A percentile compares a stretch with the other conserved stretches of the same genome.
Evolutionary conservation across 163 green algal species (phyloP).

Genomic region (Scenedesmus sp.): DNA sequence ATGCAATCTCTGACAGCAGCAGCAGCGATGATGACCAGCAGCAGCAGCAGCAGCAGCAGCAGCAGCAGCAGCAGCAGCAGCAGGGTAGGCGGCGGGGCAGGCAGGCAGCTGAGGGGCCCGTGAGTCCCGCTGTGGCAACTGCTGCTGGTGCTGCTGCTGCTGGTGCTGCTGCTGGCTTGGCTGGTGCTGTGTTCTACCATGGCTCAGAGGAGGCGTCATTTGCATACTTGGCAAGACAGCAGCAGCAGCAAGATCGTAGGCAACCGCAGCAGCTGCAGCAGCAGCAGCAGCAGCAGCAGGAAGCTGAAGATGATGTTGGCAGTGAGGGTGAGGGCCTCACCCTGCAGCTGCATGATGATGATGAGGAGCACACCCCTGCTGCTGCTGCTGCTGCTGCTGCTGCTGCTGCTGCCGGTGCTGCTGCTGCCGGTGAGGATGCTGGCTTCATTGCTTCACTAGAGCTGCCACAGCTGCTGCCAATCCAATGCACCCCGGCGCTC

Average conservation of each 20-base stretch:
- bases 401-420: background rate
- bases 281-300: background rate
- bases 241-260: background rate
- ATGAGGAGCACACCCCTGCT: background rate
- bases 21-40: background rate
- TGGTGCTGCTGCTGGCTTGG: constrained; percentile 1
- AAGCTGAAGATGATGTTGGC: background rate
- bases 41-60: background rate
- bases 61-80: background rate
- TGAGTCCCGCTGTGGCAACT: background rate
- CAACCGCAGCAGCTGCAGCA: background rate
- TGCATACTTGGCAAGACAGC: background rate
- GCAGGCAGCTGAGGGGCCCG: background rate
- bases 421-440: background rate
- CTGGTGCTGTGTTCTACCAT: background rate
- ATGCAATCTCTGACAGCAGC: background rate
- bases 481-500: background rate
- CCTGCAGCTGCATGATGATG: background rate
- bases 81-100: background rate
- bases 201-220: background rate
- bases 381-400: background rate
- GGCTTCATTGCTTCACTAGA: background rate
- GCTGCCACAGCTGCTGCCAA: background rate
- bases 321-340: background rate
- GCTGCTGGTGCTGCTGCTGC: background rate